A percentile compares a stretch with the other conserved stretches of the same genome.
Conservation (phyloP, 495 filamentous ascomycete species). For the Haplographium delicatum region DNA sequence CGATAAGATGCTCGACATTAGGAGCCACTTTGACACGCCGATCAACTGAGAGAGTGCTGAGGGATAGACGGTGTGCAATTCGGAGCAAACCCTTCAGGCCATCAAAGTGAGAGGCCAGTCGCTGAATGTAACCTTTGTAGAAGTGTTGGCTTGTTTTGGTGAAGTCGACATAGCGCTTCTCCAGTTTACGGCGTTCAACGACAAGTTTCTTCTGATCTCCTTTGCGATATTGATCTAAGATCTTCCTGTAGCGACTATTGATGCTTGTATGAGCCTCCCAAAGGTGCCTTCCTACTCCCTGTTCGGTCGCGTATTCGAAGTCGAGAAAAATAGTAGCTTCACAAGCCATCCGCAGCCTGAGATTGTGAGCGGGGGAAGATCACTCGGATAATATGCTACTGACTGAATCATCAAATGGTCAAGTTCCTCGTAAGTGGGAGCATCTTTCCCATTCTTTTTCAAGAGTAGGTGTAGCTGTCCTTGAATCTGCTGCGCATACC, state of each 20-base stretch:
- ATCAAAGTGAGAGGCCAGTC: slow-evolving; percentile 64
- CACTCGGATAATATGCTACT: slow-evolving; percentile 21
- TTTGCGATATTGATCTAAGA: slow-evolving; percentile 36
- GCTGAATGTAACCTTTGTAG: slow-evolving; percentile 79
- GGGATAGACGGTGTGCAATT: slow-evolving; percentile 62
- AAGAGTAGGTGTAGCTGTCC: slow-evolving; percentile 30
- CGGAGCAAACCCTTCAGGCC: slow-evolving; percentile 68
- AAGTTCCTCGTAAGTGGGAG: slow-evolving; percentile 51
- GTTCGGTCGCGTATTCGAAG: slow-evolving; percentile 59
- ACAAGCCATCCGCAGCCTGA: slow-evolving; percentile 39
- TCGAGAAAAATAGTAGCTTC: slow-evolving; percentile 68
- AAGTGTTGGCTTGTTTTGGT: slow-evolving; percentile 82
- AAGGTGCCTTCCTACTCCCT: slow-evolving; percentile 61
- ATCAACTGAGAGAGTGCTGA: slow-evolving; percentile 37
- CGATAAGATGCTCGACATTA: slow-evolving; percentile 49
- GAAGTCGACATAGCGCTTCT: slow-evolving; percentile 74
- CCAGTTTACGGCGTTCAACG: slow-evolving; percentile 64
- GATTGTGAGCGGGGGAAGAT: slow-evolving; percentile 3
- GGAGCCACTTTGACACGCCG: slow-evolving; percentile 39
- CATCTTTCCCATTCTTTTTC: slow-evolving; percentile 15
- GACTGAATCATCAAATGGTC: slow-evolving; percentile 55
- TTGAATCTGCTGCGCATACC: slow-evolving; percentile 19
- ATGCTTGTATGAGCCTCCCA: slow-evolving; percentile 77
- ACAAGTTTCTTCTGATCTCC: slow-evolving; percentile 54
- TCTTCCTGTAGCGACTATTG: slow-evolving; percentile 69